Base-by-base conservation (phyloP, 371 early-diverging fungal species). In the Entomophthora muscae region DNA sequence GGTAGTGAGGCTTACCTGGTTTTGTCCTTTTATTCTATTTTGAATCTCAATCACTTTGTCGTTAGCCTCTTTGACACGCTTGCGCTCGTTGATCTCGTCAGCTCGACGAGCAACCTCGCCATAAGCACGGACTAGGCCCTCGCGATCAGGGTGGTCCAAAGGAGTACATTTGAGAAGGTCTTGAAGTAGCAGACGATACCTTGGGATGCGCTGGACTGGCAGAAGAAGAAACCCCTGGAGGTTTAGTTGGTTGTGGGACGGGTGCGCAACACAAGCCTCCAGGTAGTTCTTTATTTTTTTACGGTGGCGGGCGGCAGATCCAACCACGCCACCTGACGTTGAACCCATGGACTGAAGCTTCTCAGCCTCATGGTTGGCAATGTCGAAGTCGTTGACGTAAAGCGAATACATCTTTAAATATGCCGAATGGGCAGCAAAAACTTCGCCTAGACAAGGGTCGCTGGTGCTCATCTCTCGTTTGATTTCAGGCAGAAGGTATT, bases 201-300 rank as follows among this genome's bases (percentile, higher is more conserved):
- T 82, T 1, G 87, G 88, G 55, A 91, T 76, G 1, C 91, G 79
- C 69, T 91, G 91, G 1, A 91, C 80, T 0, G 91, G 91, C 52
- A 88, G 70, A 23, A 90, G 77, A 63, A 91, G 70, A 68, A 82
- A 88, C 1, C 86, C 81, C 57, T 84, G 82, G 10, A 90, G 75
- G 42, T 74, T 80, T 63, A 89, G 61, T 57, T 77, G 78, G 7
- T 68, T 78, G 63, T 84, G 84, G 30, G 76, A 67, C 0, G 75
- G 73, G 57, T 84, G 82, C 23, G 69, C 70, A 26, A 71, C 63
- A 57, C 66, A 67, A 1, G 67, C 66, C 21, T 68, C 62, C 33
- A 70, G 27, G 42, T 67, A 72, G 53, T 70, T 65, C 61, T 68
- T 70, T 61, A 68, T 70, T 64, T 67, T 70, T 42, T 72, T 68